phyloP scores from a whole-genome alignment of 768 basidiomycete species.

The Pholiota conissans region DNA sequence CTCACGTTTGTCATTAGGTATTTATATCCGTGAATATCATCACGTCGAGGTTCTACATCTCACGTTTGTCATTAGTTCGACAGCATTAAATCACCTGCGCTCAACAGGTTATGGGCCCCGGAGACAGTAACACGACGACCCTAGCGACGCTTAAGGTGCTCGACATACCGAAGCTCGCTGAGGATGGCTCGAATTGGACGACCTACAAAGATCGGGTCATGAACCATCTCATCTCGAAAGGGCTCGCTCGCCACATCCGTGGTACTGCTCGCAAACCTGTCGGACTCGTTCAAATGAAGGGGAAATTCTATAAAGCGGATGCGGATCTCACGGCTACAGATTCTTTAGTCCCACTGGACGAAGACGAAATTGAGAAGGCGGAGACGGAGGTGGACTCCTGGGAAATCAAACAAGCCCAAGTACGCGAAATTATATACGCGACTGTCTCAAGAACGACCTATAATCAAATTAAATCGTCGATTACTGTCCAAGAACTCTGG shows the following conservation, averaged over 20 bases:
- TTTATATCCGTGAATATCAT: no score
- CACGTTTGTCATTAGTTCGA: no score
- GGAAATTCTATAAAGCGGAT: slow-evolving; percentile 13
- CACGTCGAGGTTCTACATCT: no score
- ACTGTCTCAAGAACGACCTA: slow-evolving; percentile 20
- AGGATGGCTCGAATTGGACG: slow-evolving; percentile 30
- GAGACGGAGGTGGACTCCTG: slow-evolving; percentile 19
- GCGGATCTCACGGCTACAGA: slow-evolving; percentile 2
- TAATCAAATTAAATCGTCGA: slow-evolving; percentile 24
- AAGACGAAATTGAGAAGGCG: slow-evolving; percentile 21
- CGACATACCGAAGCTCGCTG: slow-evolving; percentile 22
- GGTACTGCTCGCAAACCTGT: slow-evolving; percentile 23
- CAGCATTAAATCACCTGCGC: no score
- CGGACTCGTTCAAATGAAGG: slow-evolving; percentile 8
- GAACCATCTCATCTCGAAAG: slow-evolving; percentile 24
- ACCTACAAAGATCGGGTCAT: slow-evolving; percentile 24
- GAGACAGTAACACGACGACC: slow-evolving; percentile 7
- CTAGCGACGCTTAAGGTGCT: slow-evolving; percentile 19
- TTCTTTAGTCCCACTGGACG: neutral
- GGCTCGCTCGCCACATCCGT: slow-evolving; percentile 21
- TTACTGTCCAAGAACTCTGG: slow-evolving; percentile 22
- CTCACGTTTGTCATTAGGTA: no score
- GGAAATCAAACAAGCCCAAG: slow-evolving; percentile 23
- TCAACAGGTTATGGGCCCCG: slow-evolving; percentile 32
- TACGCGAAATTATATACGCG: slow-evolving; percentile 24